Evolutionary conservation across 768 basidiomycete species (phyloP).

Genomic region (Psilocybe cubensis): DNA sequence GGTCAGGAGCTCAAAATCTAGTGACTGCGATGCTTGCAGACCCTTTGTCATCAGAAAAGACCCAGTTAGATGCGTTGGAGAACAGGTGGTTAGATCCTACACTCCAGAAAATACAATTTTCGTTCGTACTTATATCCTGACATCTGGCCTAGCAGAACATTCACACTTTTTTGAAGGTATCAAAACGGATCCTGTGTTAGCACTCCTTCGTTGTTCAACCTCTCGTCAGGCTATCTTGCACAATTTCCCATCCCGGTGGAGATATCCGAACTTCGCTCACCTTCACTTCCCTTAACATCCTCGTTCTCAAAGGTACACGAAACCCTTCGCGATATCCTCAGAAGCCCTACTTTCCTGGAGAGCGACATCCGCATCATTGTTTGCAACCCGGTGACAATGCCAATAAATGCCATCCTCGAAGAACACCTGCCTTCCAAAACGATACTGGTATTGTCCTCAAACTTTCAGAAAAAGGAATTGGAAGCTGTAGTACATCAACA

Average conservation of each 20-base stretch:
- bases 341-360: conserved; percentile 34
- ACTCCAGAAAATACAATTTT: conserved; percentile 37
- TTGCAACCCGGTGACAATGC: conserved; percentile 60
- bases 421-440: conserved; percentile 42
- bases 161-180: conserved; percentile 28
- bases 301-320: conserved; percentile 8
- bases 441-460: conserved; percentile 44
- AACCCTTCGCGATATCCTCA: conserved; percentile 15
- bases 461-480: conserved; percentile 26
- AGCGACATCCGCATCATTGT: conserved; percentile 71
- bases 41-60: conserved; percentile 61
- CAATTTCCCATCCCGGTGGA: conserved; percentile 56
- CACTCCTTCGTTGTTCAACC: conserved; percentile 25
- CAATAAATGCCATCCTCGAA: conserved; percentile 42
- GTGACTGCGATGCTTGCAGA: conserved; percentile 75
- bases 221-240: conserved; percentile 57
- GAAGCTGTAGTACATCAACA: conserved; percentile 14
- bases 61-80: conserved; percentile 44
- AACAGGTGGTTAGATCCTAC: conserved; percentile 48
- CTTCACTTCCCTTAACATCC: conserved; percentile 16
- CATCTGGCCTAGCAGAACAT: too few species aligned
- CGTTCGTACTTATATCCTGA: conserved; percentile 38
- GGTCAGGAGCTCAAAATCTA: conserved; percentile 57
- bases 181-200: conserved; percentile 6
- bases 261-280: conserved; percentile 43